These are phyloP conservation scores for Monilinia laxa DNA, from an alignment of 2,329 filamentous ascomycete species.

Conservation along the genomic window DNA sequence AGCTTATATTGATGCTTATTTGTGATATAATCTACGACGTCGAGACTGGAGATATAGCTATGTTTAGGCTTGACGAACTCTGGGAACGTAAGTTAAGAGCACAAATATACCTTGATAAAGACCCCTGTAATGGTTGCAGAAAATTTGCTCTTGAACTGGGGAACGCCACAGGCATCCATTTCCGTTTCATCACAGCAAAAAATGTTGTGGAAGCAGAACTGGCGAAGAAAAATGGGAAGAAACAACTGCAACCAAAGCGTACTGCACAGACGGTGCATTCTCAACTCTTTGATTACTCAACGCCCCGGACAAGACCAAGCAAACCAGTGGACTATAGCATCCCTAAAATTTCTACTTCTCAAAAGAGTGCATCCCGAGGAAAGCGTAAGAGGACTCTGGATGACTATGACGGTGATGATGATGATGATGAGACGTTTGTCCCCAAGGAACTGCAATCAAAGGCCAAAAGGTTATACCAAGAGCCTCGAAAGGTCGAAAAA, in stretches of 20 bases:
- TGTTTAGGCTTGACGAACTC: slow-evolving; percentile 4
- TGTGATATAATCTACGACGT: slow-evolving; percentile 6
- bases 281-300: background rate
- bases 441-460: slow-evolving; percentile 1
- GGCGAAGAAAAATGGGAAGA: slow-evolving; percentile 8
- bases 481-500: background rate
- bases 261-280: background rate
- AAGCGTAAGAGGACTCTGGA: slow-evolving; percentile 9
- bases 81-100: background rate
- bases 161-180: slow-evolving; percentile 8
- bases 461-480: background rate
- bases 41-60: slow-evolving; percentile 6
- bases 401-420: background rate
- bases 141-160: slow-evolving; percentile 2
- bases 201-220: slow-evolving; percentile 11
- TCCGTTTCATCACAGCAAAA: slow-evolving; percentile 1
- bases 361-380: background rate
- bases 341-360: background rate
- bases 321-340: background rate
- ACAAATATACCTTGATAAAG: slow-evolving; percentile 6
- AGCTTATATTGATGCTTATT: slow-evolving; percentile 12
- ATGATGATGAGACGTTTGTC: background rate
- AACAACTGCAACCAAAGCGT: background rate
- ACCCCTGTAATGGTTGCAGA: slow-evolving; percentile 8
- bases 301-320: background rate